Base-by-base conservation (phyloP, 371 early-diverging fungal species). In the Spiromyces aspiralis region DNA sequence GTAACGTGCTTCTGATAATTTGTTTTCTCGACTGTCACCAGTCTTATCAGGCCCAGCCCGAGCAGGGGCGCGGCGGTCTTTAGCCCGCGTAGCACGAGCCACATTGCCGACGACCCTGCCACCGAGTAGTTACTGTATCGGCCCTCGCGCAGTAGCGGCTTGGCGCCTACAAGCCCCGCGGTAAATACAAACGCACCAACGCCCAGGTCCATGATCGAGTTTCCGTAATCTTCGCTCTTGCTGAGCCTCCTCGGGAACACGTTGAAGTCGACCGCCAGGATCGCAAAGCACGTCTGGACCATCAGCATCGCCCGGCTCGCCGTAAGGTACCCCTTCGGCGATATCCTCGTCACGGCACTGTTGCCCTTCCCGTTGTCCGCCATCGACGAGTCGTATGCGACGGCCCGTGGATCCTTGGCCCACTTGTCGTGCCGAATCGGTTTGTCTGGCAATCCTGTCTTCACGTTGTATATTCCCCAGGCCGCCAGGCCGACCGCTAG, bases 181-280 rank as follows among this genome's bases (percentile, higher is more conserved):
- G 71, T 64, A 24, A 71, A 70, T 19, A 71, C 71, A 57, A 71
- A 70, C 22, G 62, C 65, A 21, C 71, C 71, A 3, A 71, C 71
- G 0, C 71, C 71, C 13, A 69, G 49, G 42, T 71, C 71, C 71
- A 71, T 71, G 70, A 95, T 62, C 1, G 93, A 91, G 2, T 80
- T 82, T 1, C 96, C 96, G 70, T 78, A 93, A 10, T 82, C 83
- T 55, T 96, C 95, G 2, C 85, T 84, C 69, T 96, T 96, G 49
- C 90, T 89, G 64, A 83, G 90, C 23, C 80, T 72, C 21, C 91
- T 71, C 4, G 95, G 95, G 57, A 93, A 95, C 24, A 87, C 76
- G n/a, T 76, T 74, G 62, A 96, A 96, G 67, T 96, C 97, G 1
- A 96, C 95, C 0, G 95, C 96, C 13, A 96, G 72, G 49, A 96